Evolutionary conservation across 148 eudicot species (phyloP).

Genomic region (Camellia lanceoleosa): DNA sequence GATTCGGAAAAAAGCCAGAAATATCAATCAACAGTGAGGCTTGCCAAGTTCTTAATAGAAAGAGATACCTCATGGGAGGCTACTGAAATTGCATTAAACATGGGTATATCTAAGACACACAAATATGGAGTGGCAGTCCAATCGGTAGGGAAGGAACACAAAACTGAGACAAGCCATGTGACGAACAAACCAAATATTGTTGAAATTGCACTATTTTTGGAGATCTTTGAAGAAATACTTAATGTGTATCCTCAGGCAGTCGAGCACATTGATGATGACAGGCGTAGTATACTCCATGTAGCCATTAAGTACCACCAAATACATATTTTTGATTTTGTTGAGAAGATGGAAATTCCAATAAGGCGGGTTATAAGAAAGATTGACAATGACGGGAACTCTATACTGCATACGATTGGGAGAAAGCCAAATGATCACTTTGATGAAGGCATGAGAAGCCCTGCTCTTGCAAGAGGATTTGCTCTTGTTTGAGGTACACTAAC

Average conservation of each 20-base stretch:
- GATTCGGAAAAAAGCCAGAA: background rate
- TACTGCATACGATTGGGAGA: background rate
- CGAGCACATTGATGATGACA: background rate
- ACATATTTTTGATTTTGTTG: background rate
- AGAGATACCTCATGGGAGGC: constrained; percentile 11
- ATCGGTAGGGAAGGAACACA: background rate
- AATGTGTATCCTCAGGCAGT: background rate
- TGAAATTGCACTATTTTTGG: background rate
- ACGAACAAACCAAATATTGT: background rate
- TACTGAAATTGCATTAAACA: background rate
- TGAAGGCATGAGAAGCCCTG: background rate
- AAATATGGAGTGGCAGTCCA: background rate
- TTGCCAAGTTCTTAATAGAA: constrained; percentile 7
- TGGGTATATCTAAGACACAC: background rate
- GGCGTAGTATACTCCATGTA: background rate
- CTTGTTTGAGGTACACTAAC: background rate
- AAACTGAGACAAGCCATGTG: background rate
- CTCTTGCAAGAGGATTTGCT: background rate
- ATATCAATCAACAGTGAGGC: background rate
- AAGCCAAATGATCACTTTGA: background rate
- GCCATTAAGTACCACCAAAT: background rate
- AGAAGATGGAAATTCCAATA: background rate
- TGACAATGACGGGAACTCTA: background rate
- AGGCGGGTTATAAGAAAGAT: background rate
- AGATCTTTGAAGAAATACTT: constrained; percentile 3